A percentile compares a stretch with the other conserved stretches of the same genome.
Conservation (phyloP, 2,329 filamentous ascomycete genomes). For the Parafenestella ontariensis region DNA sequence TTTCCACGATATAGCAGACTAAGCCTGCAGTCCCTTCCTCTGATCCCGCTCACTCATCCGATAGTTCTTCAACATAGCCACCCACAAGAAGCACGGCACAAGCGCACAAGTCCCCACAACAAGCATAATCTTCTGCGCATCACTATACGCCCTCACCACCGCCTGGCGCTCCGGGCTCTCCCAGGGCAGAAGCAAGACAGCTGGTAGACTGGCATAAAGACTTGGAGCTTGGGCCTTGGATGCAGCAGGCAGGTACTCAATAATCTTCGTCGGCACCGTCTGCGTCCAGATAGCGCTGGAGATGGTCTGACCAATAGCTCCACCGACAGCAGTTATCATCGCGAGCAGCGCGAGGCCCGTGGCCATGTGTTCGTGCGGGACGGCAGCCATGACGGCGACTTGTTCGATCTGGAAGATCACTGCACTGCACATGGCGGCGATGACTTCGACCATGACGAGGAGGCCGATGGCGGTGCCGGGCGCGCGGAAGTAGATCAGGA, state of each 20-base stretch:
- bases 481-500: conserved; percentile 38
- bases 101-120: conserved; percentile 38
- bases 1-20: not conserved
- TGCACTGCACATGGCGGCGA: conserved; percentile 26
- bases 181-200: conserved; percentile 60
- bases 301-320: conserved; percentile 54
- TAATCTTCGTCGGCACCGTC: conserved; percentile 54
- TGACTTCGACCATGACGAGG: conserved; percentile 40
- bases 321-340: conserved; percentile 62
- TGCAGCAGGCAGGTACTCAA: conserved; percentile 22
- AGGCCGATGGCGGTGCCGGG: conserved; percentile 33
- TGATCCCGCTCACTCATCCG: conserved; percentile 17
- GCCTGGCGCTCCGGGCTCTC: conserved; percentile 56
- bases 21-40: conserved; percentile 18
- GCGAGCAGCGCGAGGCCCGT: conserved; percentile 55
- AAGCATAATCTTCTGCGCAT: conserved; percentile 40
- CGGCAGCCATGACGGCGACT: conserved; percentile 28
- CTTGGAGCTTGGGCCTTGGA: conserved; percentile 6
- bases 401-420: conserved; percentile 28
- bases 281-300: conserved; percentile 69
- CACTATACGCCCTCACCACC: conserved; percentile 40
- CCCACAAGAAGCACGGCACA: conserved; percentile 30
- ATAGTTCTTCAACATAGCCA: conserved; percentile 28
- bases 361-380: conserved; percentile 26
- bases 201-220: conserved; percentile 53